Evolutionary conservation across 495 filamentous ascomycete genomes (phyloP), one percentile per base, ranked within the genome.

Genomic region (Thermothielavioides terrestris): DNA sequence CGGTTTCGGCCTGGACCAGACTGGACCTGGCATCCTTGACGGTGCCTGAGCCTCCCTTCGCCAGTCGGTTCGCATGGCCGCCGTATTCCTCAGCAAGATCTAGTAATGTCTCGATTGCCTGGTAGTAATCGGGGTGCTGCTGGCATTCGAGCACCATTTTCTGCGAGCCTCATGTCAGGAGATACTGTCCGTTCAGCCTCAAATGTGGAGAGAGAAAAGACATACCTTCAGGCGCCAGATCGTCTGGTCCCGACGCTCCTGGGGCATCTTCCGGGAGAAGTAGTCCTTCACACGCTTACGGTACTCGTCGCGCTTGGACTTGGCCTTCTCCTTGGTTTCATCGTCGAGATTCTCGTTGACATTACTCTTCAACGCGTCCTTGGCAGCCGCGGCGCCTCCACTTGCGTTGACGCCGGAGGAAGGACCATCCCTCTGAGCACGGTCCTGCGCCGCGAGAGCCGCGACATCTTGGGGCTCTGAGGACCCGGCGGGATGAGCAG

Each of bases 61-160:
- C 74, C 8, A 87, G 23, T 15, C 71, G 72, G 67, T 81, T 84
- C 40, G 79, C 74, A 59, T 94, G 89, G 32, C 82, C 79, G 46
- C 79, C 80, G 57, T 98, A 98, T 49, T 85, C 78, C 70, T 95
- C 90, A 20, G 89, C 90, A 42, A 98, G 72, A 30, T 73, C 68
- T 25, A 98, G 75, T 6, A 98, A 67, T 11, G 90, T 95, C 52
- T 89, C 80, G 53, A 97, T 83, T 7, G 92, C 94, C 61, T 81
- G 80, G 50, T 89, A 79, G 65, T 98, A 98, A 54, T 97, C 92
- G 43, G 82, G 79, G 61, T 95, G 92, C 32, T 88, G 83, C 65
- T 98, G 92, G 48, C 94, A 85, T 73, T 98, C 92, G 47, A 95
- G 76, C 22, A 98, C 70, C 87, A 98, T 94, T 79, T 96, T 97